Percentiles rank a stretch among this genome's conserved stretches.
Conservation (phyloP, 352 stramenopile species). For the Phytophthora fragariae region DNA sequence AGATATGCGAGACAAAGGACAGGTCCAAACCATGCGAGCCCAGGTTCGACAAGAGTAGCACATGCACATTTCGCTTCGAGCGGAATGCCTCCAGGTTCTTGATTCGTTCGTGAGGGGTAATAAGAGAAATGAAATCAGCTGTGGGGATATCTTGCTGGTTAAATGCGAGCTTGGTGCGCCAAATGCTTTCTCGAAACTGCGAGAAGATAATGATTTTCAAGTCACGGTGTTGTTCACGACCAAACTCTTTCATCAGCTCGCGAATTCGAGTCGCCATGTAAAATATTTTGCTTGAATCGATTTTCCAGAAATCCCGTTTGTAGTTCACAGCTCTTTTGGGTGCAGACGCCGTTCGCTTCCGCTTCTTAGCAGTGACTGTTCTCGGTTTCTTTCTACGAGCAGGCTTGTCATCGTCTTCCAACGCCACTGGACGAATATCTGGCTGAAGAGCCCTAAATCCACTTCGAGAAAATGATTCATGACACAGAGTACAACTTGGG, state of each 20-base stretch:
- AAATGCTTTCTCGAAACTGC: conserved; percentile 76
- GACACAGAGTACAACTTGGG: conserved; percentile 53
- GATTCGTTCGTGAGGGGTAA: conserved; percentile 45
- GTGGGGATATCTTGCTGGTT: conserved; percentile 60
- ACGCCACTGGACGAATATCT: conserved; percentile 37
- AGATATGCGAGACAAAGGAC: conserved; percentile 98
- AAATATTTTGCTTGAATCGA: conserved; percentile 62
- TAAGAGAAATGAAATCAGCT: conserved; percentile 61
- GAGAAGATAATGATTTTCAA: conserved; percentile 84
- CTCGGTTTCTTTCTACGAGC: conserved; percentile 15
- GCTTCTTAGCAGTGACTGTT: conserved; percentile 1
- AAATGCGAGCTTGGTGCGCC: conserved; percentile 63
- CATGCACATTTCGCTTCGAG: conserved; percentile 65
- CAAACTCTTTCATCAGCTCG: conserved; percentile 55
- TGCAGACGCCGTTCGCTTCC: conserved; percentile 3
- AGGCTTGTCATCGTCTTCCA: conserved; percentile 16
- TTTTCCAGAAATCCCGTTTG: conserved; percentile 38
- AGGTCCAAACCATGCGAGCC: conserved; percentile 95
- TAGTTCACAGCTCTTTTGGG: conserved; percentile 19
- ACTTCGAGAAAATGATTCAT: conserved; percentile 66
- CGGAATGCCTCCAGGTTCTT: conserved; percentile 56
- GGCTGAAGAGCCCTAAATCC: conserved; percentile 87
- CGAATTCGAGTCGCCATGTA: conserved; percentile 63
- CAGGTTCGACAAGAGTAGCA: conserved; percentile 94
- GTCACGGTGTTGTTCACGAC: conserved; percentile 11